These are phyloP conservation scores for Ceratocystis lukuohia DNA, from an alignment of 2,329 filamentous ascomycete species.

Conservation along the genomic window DNA sequence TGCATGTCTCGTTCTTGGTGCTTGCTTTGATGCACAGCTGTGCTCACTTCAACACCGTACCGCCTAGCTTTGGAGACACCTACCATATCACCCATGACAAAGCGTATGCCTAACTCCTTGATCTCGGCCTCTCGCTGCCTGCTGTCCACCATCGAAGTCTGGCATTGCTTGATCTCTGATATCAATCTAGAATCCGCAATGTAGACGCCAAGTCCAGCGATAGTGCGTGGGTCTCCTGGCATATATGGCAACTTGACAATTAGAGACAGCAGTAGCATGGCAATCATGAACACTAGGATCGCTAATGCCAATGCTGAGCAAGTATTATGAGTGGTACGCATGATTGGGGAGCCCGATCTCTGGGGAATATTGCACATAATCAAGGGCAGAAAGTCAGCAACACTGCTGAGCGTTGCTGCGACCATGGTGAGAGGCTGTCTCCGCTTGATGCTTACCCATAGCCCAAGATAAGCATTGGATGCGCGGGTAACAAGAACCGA, in stretches of 20 bases:
- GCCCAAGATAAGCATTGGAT: conserved; percentile 16
- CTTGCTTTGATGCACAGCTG: conserved; percentile 3
- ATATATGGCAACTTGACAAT: conserved; percentile 15
- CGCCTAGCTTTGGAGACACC: conserved; percentile 11
- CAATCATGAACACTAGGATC: conserved; percentile 16
- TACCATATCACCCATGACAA: conserved; percentile 6
- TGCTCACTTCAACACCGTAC: conserved; percentile 14
- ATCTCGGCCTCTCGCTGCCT: conserved; percentile 1
- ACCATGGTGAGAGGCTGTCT: conserved; percentile 6
- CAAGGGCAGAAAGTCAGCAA: conserved; percentile 15
- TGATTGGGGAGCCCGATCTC: conserved; percentile 3
- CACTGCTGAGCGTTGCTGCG: conserved; percentile 3
- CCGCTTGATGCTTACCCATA: conserved; percentile 12
- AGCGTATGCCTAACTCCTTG: neutral
- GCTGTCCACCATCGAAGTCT: conserved; percentile 13
- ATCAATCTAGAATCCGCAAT: conserved; percentile 14
- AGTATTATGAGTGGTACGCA: conserved; percentile 1
- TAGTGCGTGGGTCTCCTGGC: conserved; percentile 18
- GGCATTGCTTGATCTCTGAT: conserved; percentile 5
- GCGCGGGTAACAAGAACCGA: conserved; percentile 15
- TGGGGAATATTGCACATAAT: conserved; percentile 18
- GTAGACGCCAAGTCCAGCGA: conserved; percentile 16
- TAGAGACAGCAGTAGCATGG: conserved; percentile 12
- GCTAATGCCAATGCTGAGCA: conserved; percentile 13
- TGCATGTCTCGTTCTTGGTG: neutral